Evolutionary conservation across 495 filamentous ascomycete genomes (phyloP).

Genomic region (Penicillium cataractarum): DNA sequence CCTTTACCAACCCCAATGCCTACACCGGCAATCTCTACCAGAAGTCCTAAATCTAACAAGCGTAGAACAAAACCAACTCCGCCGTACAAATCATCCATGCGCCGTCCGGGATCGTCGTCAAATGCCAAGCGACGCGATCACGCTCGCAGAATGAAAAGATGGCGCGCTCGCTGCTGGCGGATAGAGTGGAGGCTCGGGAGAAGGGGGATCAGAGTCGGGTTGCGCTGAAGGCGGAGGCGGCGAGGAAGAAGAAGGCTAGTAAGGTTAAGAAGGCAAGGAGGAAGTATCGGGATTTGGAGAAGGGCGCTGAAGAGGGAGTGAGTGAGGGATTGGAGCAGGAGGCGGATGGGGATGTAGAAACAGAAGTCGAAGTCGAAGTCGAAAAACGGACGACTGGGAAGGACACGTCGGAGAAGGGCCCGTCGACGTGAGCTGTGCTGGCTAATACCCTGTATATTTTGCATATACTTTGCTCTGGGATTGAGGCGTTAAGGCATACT

Average conservation of each 20-base stretch:
- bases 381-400: constrained; percentile 45
- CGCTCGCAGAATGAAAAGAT: constrained; percentile 87
- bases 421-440: neutral
- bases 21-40: neutral
- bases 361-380: constrained; percentile 20
- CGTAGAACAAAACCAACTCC: constrained; percentile 92
- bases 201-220: constrained; percentile 62
- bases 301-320: constrained; percentile 40
- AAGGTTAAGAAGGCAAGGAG: constrained; percentile 65
- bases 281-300: constrained; percentile 62
- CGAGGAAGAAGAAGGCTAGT: constrained; percentile 66
- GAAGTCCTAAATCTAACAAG: neutral
- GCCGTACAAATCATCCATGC: constrained; percentile 92
- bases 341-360: constrained; percentile 45
- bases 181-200: constrained; percentile 70
- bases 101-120: constrained; percentile 86
- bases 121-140: constrained; percentile 88
- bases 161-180: constrained; percentile 76
- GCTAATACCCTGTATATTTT: neutral
- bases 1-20: too few species aligned
- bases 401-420: constrained; percentile 5
- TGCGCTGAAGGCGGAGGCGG: constrained; percentile 57
- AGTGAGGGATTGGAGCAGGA: constrained; percentile 40
- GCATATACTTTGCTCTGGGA: neutral
- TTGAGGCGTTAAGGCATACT: neutral